Percentiles rank a stretch among this genome's conserved stretches.
Conservation (phyloP, 2,329 filamentous ascomycete species). For the Incumbomyces lentus region DNA sequence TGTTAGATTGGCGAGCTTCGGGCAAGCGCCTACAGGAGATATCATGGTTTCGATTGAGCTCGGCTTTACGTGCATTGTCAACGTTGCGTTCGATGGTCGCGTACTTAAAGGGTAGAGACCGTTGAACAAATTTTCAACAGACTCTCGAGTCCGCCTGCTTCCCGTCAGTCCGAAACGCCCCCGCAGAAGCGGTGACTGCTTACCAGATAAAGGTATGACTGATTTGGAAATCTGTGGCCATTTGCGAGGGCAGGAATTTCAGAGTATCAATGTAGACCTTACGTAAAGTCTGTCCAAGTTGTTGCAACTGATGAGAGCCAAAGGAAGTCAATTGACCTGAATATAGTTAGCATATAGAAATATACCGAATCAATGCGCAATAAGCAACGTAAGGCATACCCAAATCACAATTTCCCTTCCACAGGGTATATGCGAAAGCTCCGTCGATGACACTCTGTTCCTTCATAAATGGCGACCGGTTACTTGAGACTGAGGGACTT, state of each 20-base stretch:
- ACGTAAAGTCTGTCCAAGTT: constrained; percentile 1
- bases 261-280: constrained; percentile 3
- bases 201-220: constrained; percentile 6
- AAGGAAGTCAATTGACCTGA: constrained; percentile 1
- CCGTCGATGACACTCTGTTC: constrained; percentile 1
- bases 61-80: constrained; percentile 5
- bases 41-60: constrained; percentile 5
- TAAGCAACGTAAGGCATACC: background rate
- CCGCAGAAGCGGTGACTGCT: background rate
- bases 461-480: constrained; percentile 4
- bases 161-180: background rate
- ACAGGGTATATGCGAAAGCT: constrained; percentile 3
- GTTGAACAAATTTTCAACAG: constrained; percentile 3
- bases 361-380: background rate
- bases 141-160: constrained; percentile 2
- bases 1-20: constrained; percentile 6
- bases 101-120: constrained; percentile 5
- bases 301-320: constrained; percentile 3
- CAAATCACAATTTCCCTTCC: constrained; percentile 5
- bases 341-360: background rate
- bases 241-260: background rate
- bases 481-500: background rate
- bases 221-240: constrained; percentile 1
- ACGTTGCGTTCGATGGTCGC: background rate
- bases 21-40: constrained; percentile 1